Evolutionary conservation across 2,329 filamentous ascomycete species (phyloP), one percentile per base, ranked within the genome.

Genomic region (Ascochyta viciae-villosae): DNA sequence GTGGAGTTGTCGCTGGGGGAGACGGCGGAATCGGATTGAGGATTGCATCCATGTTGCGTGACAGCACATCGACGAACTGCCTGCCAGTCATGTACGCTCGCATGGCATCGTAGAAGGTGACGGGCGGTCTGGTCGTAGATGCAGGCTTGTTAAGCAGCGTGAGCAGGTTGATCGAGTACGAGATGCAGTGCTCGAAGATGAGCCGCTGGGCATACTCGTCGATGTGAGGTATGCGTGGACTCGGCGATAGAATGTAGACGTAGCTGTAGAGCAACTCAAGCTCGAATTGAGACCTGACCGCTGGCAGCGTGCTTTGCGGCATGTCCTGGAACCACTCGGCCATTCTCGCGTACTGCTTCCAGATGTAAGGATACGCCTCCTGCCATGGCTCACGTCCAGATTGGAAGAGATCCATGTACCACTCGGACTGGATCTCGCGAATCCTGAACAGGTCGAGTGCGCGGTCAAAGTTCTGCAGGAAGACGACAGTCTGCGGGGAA

Each of bases 201-300:
- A 96, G 81, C 27, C 87, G 82, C 58, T 92, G 90, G 34, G 88
- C 89, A 71, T 94, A 92, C 41, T 91, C 85, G 3, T 87, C 88
- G 45, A 93, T 87, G 22, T 85, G 81, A 0, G 91, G 90, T 3
- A 90, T 87, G 41, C 89, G 83, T 1, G 87, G 86, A 33, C 89
- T 93, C 0, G 92, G 91, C 0, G 92, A 92, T 7, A 97, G 83
- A 54, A 94, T 90, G 73, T 97, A 92, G 23, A 96, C 89, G 66
- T 92, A 95, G 70, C 91, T 96, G 78, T 96, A 98, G 42, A 94
- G 85, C 38, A 96, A 78, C 72, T 99, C 95, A 15, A 96, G 85
- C 60, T 95, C 89, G 69, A 97, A 96, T 62, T 93, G 86, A 43
- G 89, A 85, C 35, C 87, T 85, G 60, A 93, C 88, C 24, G 85